Base-by-base conservation (phyloP, 495 filamentous ascomycete genomes). In the Paragyromitra xinjiangensis region DNA sequence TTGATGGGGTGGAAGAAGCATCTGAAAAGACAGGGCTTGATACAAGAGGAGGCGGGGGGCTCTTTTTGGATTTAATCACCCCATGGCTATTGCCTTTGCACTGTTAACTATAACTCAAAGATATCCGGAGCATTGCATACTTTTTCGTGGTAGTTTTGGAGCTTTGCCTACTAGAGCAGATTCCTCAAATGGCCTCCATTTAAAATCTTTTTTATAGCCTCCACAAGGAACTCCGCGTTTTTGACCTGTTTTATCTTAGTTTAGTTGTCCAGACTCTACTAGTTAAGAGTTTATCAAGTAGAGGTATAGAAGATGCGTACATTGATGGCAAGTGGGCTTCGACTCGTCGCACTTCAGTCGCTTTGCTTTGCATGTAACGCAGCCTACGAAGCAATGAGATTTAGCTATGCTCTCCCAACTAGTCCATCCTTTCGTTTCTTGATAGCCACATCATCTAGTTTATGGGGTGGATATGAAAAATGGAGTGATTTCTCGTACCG, bases 121-220 rank as follows among this genome's bases (percentile, higher is more conserved):
- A 34, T 42, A 74, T 40, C 29, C 9, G 24, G 34, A 44, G 26
- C 19, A 69, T 51, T 73, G 51, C 40, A 44, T 80, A 80, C 81
- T 72, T 79, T 82, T 82, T 55, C 73, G 72, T 40, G 26, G 8
- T 26, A 68, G n/a, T 26, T 82, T 82, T 56, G 81, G 65, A 56
- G 83, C 79, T 76, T 88, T 90, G 64, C 85, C 85, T n/a, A 83
- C 83, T 71, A 91, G 84, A 64, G 84, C 89, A 62, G 87, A 85
- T 79, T 93, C 92, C 79, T 92, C 92, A 78, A 93, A 93, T 1
- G 91, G 87, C 44, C 91, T 87, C 92, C 92, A 94, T 87, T 94
- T 94, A 85, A 93, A 93, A 80, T 92, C 91, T 83, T 92, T 94
- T 81, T 90, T 92, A 82, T 94, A 94, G 19, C 92, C 92, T 42